Conservation (phyloP, 805 yeast species). For the Suhomyces sp. region DNA sequence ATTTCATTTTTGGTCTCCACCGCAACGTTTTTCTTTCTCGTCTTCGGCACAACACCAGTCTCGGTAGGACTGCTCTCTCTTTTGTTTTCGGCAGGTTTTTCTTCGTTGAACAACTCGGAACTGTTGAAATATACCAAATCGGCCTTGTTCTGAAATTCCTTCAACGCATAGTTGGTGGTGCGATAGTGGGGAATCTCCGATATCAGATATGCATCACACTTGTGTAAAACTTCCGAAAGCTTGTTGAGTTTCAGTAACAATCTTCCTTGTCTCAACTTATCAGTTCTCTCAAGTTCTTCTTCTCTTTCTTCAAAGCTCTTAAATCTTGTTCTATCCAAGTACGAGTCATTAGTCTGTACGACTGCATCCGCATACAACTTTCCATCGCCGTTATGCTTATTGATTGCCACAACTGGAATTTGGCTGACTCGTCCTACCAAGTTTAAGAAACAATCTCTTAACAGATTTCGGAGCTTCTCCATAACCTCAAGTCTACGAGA, state of each 20-base stretch:
- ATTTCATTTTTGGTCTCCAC: constrained; percentile 36
- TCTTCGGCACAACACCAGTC: background rate
- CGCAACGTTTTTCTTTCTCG: constrained; percentile 27
- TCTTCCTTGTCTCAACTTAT: constrained; percentile 24
- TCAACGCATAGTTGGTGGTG: constrained; percentile 25
- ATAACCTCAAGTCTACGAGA: constrained; percentile 32
- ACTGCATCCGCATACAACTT: constrained; percentile 37
- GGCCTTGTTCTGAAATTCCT: constrained; percentile 34
- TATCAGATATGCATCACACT: constrained; percentile 26
- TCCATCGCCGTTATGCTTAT: constrained; percentile 23
- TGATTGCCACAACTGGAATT: constrained; percentile 40
- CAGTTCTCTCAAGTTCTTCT: constrained; percentile 15
- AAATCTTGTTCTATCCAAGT: constrained; percentile 9
- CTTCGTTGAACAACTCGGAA: constrained; percentile 25
- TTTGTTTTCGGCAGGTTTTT: constrained; percentile 5
- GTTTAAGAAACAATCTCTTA: constrained; percentile 36
- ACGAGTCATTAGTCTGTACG: constrained; percentile 33
- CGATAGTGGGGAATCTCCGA: constrained; percentile 34
- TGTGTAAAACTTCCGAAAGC: constrained; percentile 19
- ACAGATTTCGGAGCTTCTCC: constrained; percentile 28
- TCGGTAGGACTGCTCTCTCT: background rate
- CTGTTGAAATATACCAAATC: constrained; percentile 35
- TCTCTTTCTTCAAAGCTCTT: constrained; percentile 12
- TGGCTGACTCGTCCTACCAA: constrained; percentile 32
- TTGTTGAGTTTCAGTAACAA: constrained; percentile 22